Conservation (phyloP, 257 asterid genomes). For the Lycium ferocissimum region DNA sequence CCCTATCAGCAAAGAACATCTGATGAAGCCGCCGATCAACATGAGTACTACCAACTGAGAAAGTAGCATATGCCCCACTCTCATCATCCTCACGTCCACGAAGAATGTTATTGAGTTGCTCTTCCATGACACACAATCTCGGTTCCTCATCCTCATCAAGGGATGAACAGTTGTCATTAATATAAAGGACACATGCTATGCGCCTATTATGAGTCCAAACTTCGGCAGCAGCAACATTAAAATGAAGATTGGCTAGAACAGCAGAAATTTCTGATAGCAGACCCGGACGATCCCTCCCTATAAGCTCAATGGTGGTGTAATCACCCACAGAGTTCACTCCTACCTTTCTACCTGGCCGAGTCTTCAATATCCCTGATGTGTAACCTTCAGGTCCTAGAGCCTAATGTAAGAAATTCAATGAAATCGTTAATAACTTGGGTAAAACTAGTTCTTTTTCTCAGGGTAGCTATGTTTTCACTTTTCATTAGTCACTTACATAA, state of each 20-base stretch:
- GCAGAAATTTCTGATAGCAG: conserved; percentile 90
- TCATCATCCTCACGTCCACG: conserved; percentile 60
- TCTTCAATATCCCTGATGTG: conserved; percentile 65
- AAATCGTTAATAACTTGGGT: conserved; percentile 25
- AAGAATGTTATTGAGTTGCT: conserved; percentile 77
- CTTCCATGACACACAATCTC: conserved; percentile 73
- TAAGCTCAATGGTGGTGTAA: conserved; percentile 81
- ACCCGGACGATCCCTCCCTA: conserved; percentile 89
- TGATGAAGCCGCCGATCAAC: conserved; percentile 94
- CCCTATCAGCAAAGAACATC: conserved; percentile 83
- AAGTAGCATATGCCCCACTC: conserved; percentile 57
- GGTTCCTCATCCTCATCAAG: conserved; percentile 68
- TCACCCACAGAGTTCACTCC: conserved; percentile 75
- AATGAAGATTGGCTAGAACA: conserved; percentile 78
- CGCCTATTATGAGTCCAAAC: conserved; percentile 96
- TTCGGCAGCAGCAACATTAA: conserved; percentile 91
- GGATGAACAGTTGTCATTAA: conserved; percentile 65
- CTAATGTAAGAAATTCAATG: conserved; percentile 46
- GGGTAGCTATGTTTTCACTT: not conserved
- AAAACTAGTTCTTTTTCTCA: not conserved
- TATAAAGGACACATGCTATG: conserved; percentile 87
- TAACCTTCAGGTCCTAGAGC: conserved; percentile 88
- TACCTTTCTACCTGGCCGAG: conserved; percentile 62
- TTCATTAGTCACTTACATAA: not conserved
- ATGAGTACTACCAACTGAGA: conserved; percentile 73